Base-by-base conservation (phyloP, 1,284 basidiomycete genomes). In the Fistulinella cinereoalba region DNA sequence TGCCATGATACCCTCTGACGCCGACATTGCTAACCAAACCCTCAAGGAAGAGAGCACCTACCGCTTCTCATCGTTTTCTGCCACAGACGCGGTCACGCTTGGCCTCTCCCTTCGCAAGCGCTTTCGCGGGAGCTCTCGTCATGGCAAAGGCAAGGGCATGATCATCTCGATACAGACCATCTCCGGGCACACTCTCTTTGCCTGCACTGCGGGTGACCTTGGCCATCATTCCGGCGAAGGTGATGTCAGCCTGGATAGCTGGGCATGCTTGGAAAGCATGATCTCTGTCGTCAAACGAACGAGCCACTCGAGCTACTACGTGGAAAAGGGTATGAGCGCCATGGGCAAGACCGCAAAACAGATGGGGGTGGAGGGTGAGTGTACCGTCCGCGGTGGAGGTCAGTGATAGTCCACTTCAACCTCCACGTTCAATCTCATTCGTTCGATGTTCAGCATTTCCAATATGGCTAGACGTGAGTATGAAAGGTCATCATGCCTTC, bases 291-390 rank as follows among this genome's bases (percentile, higher is more conserved):
- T 88, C 42, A 79, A 76, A 54, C 73, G 84, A 48, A 90, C 87
- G n/a, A 87, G 88, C 2, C 88, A 90, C 64, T 86, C 83, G 7
- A 88, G 83, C 53, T 90, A 76, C 61, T 90, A 91, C 62, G 83
- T 90, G 13, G 87, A 90, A 59, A 88, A 88, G 58, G 84, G 84
- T 3, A 86, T 88, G 78, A 79, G 77, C 43, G 87, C 86, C 4
- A 81, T 86, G 79, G 84, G 83, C n/a, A 87, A 85, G 67, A 79
- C 79, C 3, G 74, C 83, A 25, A 80, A 80, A 52, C 81, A 88
- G 56, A 71, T 85, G 66, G 85, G 83, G 6, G 71, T 85, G 28
- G 76, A 81, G 47, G 74, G 73, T 18, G 83, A 88, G 50, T 73
- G 76, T 54, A 67, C 76, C 40, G 76, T 88, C 37, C 77, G 79